phyloP scores from a whole-genome alignment of 768 basidiomycete genomes.

The Sporobolomyces pararoseus region DNA sequence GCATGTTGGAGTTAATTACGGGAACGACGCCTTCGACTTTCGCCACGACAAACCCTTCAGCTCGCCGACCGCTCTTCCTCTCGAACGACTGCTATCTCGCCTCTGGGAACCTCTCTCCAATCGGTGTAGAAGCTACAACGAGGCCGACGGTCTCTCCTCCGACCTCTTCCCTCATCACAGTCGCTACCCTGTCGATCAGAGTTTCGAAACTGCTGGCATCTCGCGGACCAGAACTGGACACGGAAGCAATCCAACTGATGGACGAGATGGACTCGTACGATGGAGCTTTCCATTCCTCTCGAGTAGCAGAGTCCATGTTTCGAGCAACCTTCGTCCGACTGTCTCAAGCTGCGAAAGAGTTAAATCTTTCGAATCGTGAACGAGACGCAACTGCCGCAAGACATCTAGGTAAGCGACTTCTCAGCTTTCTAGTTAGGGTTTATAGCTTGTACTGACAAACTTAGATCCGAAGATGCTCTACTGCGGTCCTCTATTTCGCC shows the following conservation, averaged over 20 bases:
- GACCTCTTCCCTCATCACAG: slow-evolving; percentile 3
- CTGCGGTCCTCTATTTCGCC: not conserved
- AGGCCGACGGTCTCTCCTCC: not conserved
- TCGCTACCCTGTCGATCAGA: slow-evolving; percentile 1
- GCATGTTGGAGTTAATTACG: slow-evolving; percentile 5
- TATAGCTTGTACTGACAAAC: not conserved
- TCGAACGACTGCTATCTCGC: slow-evolving; percentile 17
- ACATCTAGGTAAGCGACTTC: not conserved
- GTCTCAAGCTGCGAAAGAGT: slow-evolving; percentile 1
- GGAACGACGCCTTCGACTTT: slow-evolving; percentile 5
- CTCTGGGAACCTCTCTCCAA: slow-evolving; percentile 5
- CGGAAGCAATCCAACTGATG: slow-evolving; percentile 3
- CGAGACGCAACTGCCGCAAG: not conserved
- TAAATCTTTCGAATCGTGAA: not conserved
- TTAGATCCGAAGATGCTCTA: not conserved
- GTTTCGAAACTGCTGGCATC: not conserved
- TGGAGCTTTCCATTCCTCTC: not conserved
- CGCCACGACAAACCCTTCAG: slow-evolving; percentile 11
- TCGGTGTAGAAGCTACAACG: not conserved
- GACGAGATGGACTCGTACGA: slow-evolving; percentile 22
- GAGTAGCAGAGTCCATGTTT: not conserved
- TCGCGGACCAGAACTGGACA: not conserved
- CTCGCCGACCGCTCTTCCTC: slow-evolving; percentile 5
- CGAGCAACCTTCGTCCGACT: slow-evolving; percentile 2
- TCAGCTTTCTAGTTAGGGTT: not conserved